Evolutionary conservation across 805 yeast species (phyloP).

Genomic region (Hemisphaericaspora nanyangensis): DNA sequence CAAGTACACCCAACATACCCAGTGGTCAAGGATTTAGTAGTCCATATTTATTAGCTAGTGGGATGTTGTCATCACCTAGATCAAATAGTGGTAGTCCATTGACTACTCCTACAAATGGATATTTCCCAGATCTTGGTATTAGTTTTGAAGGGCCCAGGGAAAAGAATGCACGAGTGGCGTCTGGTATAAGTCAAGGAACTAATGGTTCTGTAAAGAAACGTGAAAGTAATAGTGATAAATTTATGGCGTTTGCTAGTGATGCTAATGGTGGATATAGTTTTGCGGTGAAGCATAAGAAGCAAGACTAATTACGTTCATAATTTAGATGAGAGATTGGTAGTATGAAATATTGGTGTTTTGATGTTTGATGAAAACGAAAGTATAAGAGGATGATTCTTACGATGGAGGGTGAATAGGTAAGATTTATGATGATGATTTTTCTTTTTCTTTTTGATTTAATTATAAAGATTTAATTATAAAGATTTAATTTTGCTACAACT

Average conservation of each 20-base stretch:
- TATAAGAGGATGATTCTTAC: too few relatives aligned
- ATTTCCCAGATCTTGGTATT: constrained; percentile 13
- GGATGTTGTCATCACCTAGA: constrained; percentile 42
- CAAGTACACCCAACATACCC: constrained; percentile 3
- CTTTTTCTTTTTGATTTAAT: too few relatives aligned
- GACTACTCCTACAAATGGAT: constrained; percentile 7
- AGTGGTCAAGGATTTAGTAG: constrained; percentile 54
- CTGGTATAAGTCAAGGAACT: background rate
- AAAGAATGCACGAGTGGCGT: background rate
- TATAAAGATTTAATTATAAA: too few relatives aligned
- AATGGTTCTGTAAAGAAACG: background rate
- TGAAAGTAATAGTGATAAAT: constrained; percentile 20
- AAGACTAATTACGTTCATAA: too few relatives aligned
- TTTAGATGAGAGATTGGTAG: too few relatives aligned
- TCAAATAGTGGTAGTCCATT: constrained; percentile 6
- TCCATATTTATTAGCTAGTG: constrained; percentile 65
- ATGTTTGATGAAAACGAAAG: too few relatives aligned
- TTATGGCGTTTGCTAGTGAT: constrained; percentile 40
- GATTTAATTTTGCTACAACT: too few relatives aligned
- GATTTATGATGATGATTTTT: too few relatives aligned
- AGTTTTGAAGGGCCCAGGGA: background rate
- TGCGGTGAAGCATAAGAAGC: constrained; percentile 30
- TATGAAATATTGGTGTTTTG: too few relatives aligned
- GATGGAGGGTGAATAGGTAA: too few relatives aligned
- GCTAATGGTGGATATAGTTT: constrained; percentile 37